Evolutionary conservation across 768 basidiomycete species (phyloP).

Genomic region (Albatrellus ellisii): DNA sequence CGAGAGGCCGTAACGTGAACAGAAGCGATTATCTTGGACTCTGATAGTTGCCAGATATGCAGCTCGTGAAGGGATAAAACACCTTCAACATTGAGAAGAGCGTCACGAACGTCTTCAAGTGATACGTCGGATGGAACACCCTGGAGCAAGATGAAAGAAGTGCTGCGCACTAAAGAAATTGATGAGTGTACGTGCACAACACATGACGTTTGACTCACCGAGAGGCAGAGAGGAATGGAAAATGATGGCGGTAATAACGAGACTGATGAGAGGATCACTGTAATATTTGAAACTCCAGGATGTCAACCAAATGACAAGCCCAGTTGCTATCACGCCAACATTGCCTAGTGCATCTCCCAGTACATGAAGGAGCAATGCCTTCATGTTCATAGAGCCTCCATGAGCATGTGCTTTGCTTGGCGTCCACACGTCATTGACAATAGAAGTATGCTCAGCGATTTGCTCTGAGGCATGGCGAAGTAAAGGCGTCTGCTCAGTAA

Average conservation of each 20-base stretch:
- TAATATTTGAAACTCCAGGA: slow-evolving; percentile 79
- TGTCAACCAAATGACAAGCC: slow-evolving; percentile 87
- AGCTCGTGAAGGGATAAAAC: slow-evolving; percentile 86
- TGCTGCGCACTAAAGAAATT: slow-evolving; percentile 51
- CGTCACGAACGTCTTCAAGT: slow-evolving; percentile 74
- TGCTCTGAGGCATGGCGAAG: slow-evolving; percentile 1
- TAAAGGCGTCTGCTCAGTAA: slow-evolving; percentile 34
- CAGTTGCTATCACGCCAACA: slow-evolving; percentile 92
- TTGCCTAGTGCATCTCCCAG: slow-evolving; percentile 96
- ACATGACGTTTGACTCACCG: slow-evolving; percentile 31
- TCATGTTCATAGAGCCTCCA: slow-evolving; percentile 92
- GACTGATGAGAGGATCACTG: slow-evolving; percentile 85
- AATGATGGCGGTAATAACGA: slow-evolving; percentile 92
- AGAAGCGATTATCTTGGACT: slow-evolving; percentile 87
- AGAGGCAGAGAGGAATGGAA: slow-evolving; percentile 92
- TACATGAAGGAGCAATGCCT: slow-evolving; percentile 87
- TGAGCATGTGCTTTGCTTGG: slow-evolving; percentile 29
- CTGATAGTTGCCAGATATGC: slow-evolving; percentile 96
- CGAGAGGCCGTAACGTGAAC: slow-evolving; percentile 86
- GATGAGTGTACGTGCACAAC: slow-evolving; percentile 7
- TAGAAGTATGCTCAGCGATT: background rate
- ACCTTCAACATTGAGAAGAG: slow-evolving; percentile 73
- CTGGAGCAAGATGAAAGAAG: slow-evolving; percentile 90
- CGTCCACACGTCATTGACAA: slow-evolving; percentile 1
- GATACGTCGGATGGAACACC: slow-evolving; percentile 86